These are phyloP conservation scores for Benincasa hispida DNA, from an alignment of 306 rosid species.

Conservation along the genomic window DNA sequence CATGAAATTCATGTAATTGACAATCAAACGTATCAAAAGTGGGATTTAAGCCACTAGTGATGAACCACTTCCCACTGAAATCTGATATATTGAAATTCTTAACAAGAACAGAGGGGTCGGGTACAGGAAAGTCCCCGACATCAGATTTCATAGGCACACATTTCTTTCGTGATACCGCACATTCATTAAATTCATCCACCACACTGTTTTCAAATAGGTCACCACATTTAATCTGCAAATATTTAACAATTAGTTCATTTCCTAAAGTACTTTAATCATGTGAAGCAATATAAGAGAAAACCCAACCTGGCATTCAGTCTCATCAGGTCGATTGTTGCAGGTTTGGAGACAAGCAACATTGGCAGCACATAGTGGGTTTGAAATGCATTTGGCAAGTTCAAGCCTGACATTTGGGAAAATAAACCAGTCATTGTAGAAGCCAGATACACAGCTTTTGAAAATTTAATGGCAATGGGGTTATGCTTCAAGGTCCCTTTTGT, in stretches of 20 bases:
- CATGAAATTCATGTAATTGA: conserved; percentile 76
- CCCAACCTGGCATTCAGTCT: conserved; percentile 88
- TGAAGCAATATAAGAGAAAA: background rate
- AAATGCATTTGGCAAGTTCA: conserved; percentile 77
- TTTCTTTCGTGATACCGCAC: conserved; percentile 89
- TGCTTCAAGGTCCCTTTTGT: no score
- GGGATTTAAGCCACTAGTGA: conserved; percentile 82
- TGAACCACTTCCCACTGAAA: conserved; percentile 91
- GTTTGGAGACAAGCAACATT: conserved; percentile 93
- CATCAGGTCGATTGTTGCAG: conserved; percentile 94
- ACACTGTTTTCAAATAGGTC: conserved; percentile 81
- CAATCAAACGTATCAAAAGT: conserved; percentile 76
- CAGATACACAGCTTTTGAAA: background rate
- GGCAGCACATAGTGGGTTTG: conserved; percentile 89
- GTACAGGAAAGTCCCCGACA: conserved; percentile 83
- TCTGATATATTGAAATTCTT: conserved; percentile 53
- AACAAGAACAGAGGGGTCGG: conserved; percentile 70
- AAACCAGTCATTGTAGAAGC: conserved; percentile 9
- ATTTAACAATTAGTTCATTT: background rate
- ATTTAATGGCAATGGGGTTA: background rate
- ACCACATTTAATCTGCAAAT: conserved; percentile 75
- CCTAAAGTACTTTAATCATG: background rate
- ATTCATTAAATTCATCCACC: conserved; percentile 87
- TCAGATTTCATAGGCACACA: conserved; percentile 92
- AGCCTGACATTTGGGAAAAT: conserved; percentile 32